Conservation (phyloP, 2,329 filamentous ascomycete genomes). For the Fusarium sp. region DNA sequence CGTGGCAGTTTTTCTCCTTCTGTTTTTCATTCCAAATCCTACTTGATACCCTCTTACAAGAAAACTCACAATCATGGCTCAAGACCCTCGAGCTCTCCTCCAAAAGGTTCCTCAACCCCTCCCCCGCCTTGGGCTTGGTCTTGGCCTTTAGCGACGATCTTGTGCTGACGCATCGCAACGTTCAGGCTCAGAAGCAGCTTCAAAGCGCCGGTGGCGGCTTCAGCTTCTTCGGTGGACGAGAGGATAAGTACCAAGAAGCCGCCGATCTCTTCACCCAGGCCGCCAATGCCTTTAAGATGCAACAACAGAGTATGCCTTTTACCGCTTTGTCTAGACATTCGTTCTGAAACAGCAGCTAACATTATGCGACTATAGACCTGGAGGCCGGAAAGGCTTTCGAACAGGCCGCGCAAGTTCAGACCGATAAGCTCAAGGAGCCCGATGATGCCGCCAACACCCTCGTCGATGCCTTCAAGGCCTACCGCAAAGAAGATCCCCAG, state of each 20-base stretch:
- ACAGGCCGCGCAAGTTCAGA: constrained; percentile 84
- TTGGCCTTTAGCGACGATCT: constrained; percentile 13
- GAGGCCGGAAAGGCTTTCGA: constrained; percentile 91
- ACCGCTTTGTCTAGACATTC: neutral
- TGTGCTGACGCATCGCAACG: constrained; percentile 17
- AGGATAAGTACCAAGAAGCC: constrained; percentile 91
- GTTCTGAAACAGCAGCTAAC: constrained; percentile 23
- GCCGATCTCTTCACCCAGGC: constrained; percentile 89
- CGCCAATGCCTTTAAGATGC: constrained; percentile 90
- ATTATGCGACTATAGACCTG: constrained; percentile 67
- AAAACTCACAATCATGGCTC: constrained; percentile 67
- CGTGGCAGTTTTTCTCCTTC: constrained; percentile 25
- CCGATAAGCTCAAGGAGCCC: constrained; percentile 84
- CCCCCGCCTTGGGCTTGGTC: constrained; percentile 37
- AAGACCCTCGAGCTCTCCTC: constrained; percentile 81
- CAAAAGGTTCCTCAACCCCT: constrained; percentile 71
- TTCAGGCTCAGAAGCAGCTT: constrained; percentile 87
- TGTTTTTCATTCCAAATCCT: constrained; percentile 1
- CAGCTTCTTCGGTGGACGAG: constrained; percentile 86
- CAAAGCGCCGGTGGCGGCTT: constrained; percentile 83
- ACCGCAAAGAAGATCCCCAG: constrained; percentile 85
- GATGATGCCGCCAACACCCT: constrained; percentile 92
- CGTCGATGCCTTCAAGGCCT: constrained; percentile 94
- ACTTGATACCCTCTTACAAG: constrained; percentile 21
- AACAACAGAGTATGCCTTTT: constrained; percentile 76